Conservation (phyloP, 805 yeast species). For the Millerago galiae region DNA sequence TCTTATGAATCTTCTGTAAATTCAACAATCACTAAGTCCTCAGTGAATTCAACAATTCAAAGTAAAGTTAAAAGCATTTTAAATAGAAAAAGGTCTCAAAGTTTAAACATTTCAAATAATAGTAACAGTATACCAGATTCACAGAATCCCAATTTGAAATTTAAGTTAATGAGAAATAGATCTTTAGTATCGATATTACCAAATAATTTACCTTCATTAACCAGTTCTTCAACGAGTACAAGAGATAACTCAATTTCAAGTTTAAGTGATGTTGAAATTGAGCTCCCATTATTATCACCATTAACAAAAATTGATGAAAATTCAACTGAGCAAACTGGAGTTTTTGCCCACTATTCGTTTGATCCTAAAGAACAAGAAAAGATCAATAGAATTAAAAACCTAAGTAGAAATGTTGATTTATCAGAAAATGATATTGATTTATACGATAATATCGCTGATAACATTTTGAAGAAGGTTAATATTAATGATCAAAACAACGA, state of each 20-base stretch:
- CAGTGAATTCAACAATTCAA: constrained; percentile 8
- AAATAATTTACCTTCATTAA: constrained; percentile 4
- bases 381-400: constrained; percentile 2
- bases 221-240: constrained; percentile 5
- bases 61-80: constrained; percentile 8
- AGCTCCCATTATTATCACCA: constrained; percentile 8
- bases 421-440: constrained; percentile 11
- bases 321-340: constrained; percentile 9
- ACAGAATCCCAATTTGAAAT: not conserved
- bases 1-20: constrained; percentile 20
- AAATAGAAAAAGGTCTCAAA: constrained; percentile 14
- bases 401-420: not conserved
- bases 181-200: constrained; percentile 10
- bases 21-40: constrained; percentile 13
- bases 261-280: constrained; percentile 18
- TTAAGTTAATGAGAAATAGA: constrained; percentile 10
- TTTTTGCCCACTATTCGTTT: constrained; percentile 6
- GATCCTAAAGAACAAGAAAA: not conserved
- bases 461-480: constrained; percentile 15
- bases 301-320: constrained; percentile 21
- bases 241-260: constrained; percentile 23
- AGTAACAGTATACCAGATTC: not conserved
- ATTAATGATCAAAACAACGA: constrained; percentile 2
- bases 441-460: constrained; percentile 22
- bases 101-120: constrained; percentile 1